A percentile compares a stretch with the other conserved stretches of the same genome.
These are phyloP conservation scores for Daedaleopsis nitida DNA, from an alignment of 768 basidiomycete species.

Conservation along the genomic window DNA sequence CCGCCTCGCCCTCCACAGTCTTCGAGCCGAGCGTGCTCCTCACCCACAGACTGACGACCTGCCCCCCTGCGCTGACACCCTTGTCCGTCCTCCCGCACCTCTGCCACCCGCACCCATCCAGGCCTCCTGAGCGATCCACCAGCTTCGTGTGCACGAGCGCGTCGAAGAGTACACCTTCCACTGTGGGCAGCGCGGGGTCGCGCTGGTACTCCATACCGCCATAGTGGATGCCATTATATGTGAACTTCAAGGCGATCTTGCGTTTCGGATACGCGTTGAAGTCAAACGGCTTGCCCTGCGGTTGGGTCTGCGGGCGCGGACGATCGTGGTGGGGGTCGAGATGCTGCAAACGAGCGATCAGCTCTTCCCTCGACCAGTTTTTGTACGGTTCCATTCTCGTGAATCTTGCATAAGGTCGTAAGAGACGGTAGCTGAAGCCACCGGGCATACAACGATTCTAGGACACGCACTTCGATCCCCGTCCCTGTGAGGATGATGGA, in stretches of 20 bases:
- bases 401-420: slow-evolving; percentile 25
- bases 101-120: slow-evolving; percentile 89
- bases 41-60: slow-evolving; percentile 91
- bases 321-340: slow-evolving; percentile 45
- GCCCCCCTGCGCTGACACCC: slow-evolving; percentile 92
- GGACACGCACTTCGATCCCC: slow-evolving; percentile 3
- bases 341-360: slow-evolving; percentile 63
- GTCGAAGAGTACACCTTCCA: slow-evolving; percentile 83
- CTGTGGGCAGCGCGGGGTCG: slow-evolving; percentile 76
- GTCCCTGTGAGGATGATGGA: background rate
- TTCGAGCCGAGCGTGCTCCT: slow-evolving; percentile 58
- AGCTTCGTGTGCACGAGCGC: slow-evolving; percentile 78
- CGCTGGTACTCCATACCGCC: slow-evolving; percentile 86
- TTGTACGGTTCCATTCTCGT: slow-evolving; percentile 48
- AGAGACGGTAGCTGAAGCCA: slow-evolving; percentile 36
- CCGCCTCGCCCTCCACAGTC: slow-evolving; percentile 14
- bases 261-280: slow-evolving; percentile 72
- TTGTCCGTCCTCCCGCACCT: slow-evolving; percentile 93
- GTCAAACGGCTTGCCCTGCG: slow-evolving; percentile 50
- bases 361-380: slow-evolving; percentile 64
- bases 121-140: slow-evolving; percentile 70
- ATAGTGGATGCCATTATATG: slow-evolving; percentile 91
- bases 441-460: slow-evolving; percentile 29
- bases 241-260: slow-evolving; percentile 93
- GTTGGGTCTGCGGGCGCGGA: slow-evolving; percentile 15